Evolutionary conservation across 495 filamentous ascomycete genomes (phyloP).

Genomic region (Neurospora cerealis): DNA sequence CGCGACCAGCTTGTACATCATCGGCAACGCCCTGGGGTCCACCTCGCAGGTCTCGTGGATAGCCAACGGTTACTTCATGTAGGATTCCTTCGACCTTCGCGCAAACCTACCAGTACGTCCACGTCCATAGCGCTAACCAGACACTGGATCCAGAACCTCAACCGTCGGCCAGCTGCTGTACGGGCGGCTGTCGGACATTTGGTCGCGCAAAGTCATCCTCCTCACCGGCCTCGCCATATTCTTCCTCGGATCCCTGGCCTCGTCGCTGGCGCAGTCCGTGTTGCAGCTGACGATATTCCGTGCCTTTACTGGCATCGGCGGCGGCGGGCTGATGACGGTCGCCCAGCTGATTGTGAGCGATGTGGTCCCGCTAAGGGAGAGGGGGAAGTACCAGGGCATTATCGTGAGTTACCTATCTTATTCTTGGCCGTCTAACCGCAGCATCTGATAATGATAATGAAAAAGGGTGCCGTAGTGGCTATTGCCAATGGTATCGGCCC

Average conservation of each 20-base stretch:
- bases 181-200: constrained; percentile 47
- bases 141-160: constrained; percentile 28
- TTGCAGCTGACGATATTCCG: constrained; percentile 48
- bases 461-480: constrained; percentile 42
- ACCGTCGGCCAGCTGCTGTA: constrained; percentile 48
- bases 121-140: neutral
- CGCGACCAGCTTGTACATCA: constrained; percentile 41
- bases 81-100: constrained; percentile 6
- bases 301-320: constrained; percentile 68
- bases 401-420: constrained; percentile 18
- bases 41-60: constrained; percentile 44
- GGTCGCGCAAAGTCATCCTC: constrained; percentile 45
- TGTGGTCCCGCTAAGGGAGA: constrained; percentile 55
- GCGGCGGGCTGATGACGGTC: constrained; percentile 63
- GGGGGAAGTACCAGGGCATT: constrained; percentile 42
- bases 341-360: constrained; percentile 64
- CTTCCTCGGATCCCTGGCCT: constrained; percentile 44
- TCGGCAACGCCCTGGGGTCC: constrained; percentile 37
- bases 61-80: constrained; percentile 46
- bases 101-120: neutral
- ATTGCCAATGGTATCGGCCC: constrained; percentile 59
- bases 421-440: constrained; percentile 40
- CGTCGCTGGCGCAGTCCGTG: constrained; percentile 40
- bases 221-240: constrained; percentile 42
- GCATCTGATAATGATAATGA: neutral